Evolutionary conservation across 2,329 filamentous ascomycete species (phyloP), one percentile per base, ranked within the genome.

Genomic region (Tolypocladium tundrense): DNA sequence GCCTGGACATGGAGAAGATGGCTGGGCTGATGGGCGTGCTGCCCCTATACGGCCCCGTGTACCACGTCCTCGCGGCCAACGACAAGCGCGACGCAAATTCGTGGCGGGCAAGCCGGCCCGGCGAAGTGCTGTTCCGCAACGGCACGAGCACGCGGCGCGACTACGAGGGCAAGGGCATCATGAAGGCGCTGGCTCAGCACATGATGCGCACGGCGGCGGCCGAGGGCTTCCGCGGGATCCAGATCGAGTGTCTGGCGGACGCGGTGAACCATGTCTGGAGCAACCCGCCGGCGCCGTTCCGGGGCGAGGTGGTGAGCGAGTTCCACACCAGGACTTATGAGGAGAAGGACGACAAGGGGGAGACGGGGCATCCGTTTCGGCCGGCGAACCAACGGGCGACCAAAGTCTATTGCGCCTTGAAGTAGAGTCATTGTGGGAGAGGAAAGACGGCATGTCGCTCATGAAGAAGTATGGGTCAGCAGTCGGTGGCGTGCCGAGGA

Each of bases 181-280:
- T 70, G 61, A 64, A 61, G 43, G 42, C 37, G 7, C 42, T 64
- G 48, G 67, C 67, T n/a, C 60, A 60, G 21, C 57, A 57, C 37
- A 57, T 67, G 53, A 66, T 70, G 67, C 57, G 54, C 14, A 57
- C 61, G 6, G 58, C 60, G 13, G 62, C 59, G 9, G 57, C 31
- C 19, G 55, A 57, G 41, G 66, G 69, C 10, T 70, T 62, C 54
- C 57, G 63, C 33, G 65, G 56, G 1, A 66, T 67, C 35, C 65
- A 69, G 58, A 66, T 70, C 24, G 65, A 66, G 40, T 62, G 59
- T 21, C 48, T 59, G 4, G 55, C 61, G n/a, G 62, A 63, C 35
- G 64, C 64, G 5, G 67, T 69, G 19, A 58, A n/a, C 5, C 57
- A 64, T 13, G 65, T 68, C 13, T 70, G 68, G 65, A 54, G 54